Conservation (phyloP, 2,329 filamentous ascomycete genomes). For the Alternaria sp. region DNA sequence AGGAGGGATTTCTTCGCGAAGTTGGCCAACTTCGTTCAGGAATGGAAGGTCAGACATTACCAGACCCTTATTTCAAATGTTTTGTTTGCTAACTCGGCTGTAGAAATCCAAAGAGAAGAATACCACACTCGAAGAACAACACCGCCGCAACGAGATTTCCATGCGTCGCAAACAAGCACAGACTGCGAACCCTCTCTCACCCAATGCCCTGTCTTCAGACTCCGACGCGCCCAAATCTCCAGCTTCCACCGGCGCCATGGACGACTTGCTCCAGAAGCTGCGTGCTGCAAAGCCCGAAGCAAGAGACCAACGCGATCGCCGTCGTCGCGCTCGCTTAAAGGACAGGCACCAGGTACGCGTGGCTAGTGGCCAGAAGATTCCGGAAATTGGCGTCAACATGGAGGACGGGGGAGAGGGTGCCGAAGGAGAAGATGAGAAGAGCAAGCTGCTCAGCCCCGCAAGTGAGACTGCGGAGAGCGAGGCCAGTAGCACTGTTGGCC, state of each 20-base stretch:
- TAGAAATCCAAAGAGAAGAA: slow-evolving; percentile 94
- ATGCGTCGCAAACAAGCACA: slow-evolving; percentile 79
- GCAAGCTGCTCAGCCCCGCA: slow-evolving; percentile 60
- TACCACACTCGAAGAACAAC: slow-evolving; percentile 79
- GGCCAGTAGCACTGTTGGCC: slow-evolving; percentile 32
- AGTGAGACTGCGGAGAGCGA: slow-evolving; percentile 43
- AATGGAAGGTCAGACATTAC: slow-evolving; percentile 77
- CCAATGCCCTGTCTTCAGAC: slow-evolving; percentile 57
- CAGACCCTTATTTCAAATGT: background rate
- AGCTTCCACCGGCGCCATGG: slow-evolving; percentile 90
- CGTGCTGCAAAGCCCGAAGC: slow-evolving; percentile 91
- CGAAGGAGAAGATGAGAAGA: slow-evolving; percentile 54
- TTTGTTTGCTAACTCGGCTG: slow-evolving; percentile 13
- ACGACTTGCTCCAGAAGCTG: slow-evolving; percentile 92
- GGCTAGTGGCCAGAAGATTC: slow-evolving; percentile 88
- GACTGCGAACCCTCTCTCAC: slow-evolving; percentile 63
- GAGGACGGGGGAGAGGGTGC: slow-evolving; percentile 33
- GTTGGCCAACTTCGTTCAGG: slow-evolving; percentile 85
- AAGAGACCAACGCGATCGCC: slow-evolving; percentile 86
- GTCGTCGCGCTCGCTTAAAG: slow-evolving; percentile 86
- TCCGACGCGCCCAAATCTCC: slow-evolving; percentile 61
- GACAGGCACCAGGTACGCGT: slow-evolving; percentile 90
- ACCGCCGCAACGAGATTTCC: slow-evolving; percentile 85
- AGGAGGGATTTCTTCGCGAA: slow-evolving; percentile 95
- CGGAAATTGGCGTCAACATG: slow-evolving; percentile 70